A percentile compares a stretch with the other conserved stretches of the same genome.
phyloP scores from a whole-genome alignment of 2,329 filamentous ascomycete genomes.

The Fusarium virguliforme region DNA sequence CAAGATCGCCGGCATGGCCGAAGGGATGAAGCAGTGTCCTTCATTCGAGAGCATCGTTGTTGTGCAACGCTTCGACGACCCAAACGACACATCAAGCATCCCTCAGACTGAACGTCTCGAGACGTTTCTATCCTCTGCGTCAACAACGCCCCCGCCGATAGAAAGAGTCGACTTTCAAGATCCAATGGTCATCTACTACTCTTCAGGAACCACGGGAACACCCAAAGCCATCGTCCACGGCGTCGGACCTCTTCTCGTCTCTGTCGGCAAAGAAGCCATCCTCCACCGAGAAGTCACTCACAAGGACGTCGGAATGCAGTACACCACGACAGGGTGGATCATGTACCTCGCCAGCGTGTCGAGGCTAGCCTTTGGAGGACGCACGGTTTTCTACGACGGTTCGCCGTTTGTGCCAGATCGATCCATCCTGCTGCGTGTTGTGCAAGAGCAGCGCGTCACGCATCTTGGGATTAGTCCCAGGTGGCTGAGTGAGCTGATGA shows the following conservation, averaged over 20 bases:
- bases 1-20: constrained; percentile 81
- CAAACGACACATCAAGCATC: constrained; percentile 72
- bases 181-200: constrained; percentile 84
- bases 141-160: constrained; percentile 64
- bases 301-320: constrained; percentile 66
- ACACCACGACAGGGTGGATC: constrained; percentile 86
- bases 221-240: constrained; percentile 91
- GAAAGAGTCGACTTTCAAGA: constrained; percentile 78
- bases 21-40: constrained; percentile 73
- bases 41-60: constrained; percentile 77
- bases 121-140: constrained; percentile 60
- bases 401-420: constrained; percentile 83
- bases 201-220: constrained; percentile 84
- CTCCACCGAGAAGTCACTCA: constrained; percentile 64
- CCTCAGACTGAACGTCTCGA: constrained; percentile 63
- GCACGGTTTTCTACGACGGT: constrained; percentile 84
- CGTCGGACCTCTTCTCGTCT: constrained; percentile 75
- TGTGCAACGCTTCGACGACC: constrained; percentile 75
- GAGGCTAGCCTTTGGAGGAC: constrained; percentile 72
- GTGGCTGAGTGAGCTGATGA: constrained; percentile 82
- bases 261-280: constrained; percentile 70
- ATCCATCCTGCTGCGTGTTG: constrained; percentile 73
- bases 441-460: constrained; percentile 77
- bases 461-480: constrained; percentile 83
- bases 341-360: constrained; percentile 82